Base-by-base conservation (phyloP, 257 asterid species). In the Cruciata laevipes region DNA sequence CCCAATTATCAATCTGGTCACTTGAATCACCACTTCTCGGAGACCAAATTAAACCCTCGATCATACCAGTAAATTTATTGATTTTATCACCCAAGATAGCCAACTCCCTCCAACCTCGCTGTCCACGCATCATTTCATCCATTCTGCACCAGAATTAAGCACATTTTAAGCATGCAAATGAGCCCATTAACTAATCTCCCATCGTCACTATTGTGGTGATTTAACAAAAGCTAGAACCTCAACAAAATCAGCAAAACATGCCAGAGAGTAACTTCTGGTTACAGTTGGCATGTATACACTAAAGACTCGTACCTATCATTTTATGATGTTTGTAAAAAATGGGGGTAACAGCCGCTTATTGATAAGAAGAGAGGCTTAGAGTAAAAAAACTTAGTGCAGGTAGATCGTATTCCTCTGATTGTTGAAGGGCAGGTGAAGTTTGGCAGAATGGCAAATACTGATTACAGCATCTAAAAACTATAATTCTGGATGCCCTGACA, bases 101-200 rank as follows among this genome's bases (percentile, higher is more conserved):
- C 80, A 93, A 76, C 73, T 93, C 99, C 81, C 97, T 85, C 99
- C 99, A 93, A 62, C 99, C 99, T 73, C 96, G 87, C 78, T 93
- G 97, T n/a, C 99, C 99, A 44, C 87, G 84, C 99, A 93, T 93
- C 99, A 93, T 93, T 83, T 93, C 99, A 82, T 93, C 99, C 97
- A 93, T 93, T 85, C 99, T 93, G 85, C 85, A 82, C 40, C 73
- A 66, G 25, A 37, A 69, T 12, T 44, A 57, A 68, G 42, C 68
- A 73, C 63, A 65, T 21, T 64, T 58, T 37, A 59, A 40, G 40
- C 62, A 67, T 35, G 17, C 35, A 9, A 59, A 20, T 47, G 55
- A 21, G 27, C 60, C 16, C 58, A 18, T 24, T 24, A 31, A 4
- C 55, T 47, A 47, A 47, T 14, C 6, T 47, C 16, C 21, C 55